phyloP scores from a whole-genome alignment of 768 basidiomycete species.

The Omphalotus guepiniiformis region DNA sequence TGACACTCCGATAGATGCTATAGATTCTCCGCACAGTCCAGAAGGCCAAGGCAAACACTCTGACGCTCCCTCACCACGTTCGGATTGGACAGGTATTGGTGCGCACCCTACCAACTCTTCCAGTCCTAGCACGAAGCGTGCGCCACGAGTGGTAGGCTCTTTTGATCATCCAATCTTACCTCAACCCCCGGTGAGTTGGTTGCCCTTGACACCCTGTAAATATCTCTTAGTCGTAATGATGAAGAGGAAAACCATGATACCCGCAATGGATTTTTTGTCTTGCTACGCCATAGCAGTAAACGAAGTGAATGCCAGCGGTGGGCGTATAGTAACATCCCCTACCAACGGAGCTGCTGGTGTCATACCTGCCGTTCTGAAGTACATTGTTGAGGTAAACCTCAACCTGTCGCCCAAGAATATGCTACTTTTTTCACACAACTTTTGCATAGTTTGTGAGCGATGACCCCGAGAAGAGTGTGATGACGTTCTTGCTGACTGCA shows the following conservation, averaged over 20 bases:
- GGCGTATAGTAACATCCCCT: conserved; percentile 91
- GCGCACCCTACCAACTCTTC: neutral
- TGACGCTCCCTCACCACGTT: no score
- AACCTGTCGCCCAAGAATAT: neutral
- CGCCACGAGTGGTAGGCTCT: conserved; percentile 59
- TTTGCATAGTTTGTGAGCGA: conserved; percentile 75
- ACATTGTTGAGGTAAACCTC: conserved; percentile 66
- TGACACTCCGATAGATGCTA: neutral
- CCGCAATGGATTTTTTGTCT: conserved; percentile 89
- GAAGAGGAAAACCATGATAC: conserved; percentile 81
- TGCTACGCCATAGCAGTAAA: conserved; percentile 95
- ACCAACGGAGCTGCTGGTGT: conserved; percentile 94
- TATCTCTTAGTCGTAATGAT: conserved; percentile 2
- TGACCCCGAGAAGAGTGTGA: conserved; percentile 81
- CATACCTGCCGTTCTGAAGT: conserved; percentile 90
- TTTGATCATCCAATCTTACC: conserved; percentile 78
- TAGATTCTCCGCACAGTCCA: neutral
- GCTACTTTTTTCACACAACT: conserved; percentile 4
- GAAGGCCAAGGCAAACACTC: neutral
- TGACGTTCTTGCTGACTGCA: conserved; percentile 88
- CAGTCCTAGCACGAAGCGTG: conserved; percentile 17
- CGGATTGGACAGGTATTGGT: neutral
- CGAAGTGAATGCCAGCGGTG: conserved; percentile 91
- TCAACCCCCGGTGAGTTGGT: conserved; percentile 67
- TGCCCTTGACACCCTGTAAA: neutral